Conservation (phyloP, 164 flowering plant species). For the Annona squamosa region DNA sequence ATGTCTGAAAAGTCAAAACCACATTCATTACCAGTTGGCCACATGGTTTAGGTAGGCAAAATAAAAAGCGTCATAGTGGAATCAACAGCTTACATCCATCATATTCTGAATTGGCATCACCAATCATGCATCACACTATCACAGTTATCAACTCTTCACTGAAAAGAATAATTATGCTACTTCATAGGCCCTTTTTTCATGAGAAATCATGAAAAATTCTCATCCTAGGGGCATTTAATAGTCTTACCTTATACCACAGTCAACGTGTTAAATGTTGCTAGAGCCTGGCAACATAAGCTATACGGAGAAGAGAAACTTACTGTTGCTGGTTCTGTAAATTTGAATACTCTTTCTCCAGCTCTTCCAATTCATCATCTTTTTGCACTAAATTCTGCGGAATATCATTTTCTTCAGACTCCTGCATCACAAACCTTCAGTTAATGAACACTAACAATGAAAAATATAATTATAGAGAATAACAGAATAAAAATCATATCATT, state of each 20-base stretch:
- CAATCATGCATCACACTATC: too few relatives aligned
- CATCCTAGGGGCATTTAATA: not conserved
- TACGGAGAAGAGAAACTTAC: slow-evolving; percentile 30
- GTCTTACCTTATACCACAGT: not conserved
- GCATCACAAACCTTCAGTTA: not conserved
- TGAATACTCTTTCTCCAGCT: slow-evolving; percentile 67
- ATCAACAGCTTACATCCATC: too few relatives aligned
- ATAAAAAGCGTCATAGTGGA: too few relatives aligned
- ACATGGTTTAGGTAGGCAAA: too few relatives aligned
- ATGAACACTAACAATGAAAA: not conserved
- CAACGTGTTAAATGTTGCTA: not conserved
- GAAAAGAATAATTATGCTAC: not conserved
- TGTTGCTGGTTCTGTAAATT: slow-evolving; percentile 50
- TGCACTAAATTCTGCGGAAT: slow-evolving; percentile 8
- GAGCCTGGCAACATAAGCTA: not conserved
- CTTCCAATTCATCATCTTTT: slow-evolving; percentile 60
- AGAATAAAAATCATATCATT: not conserved
- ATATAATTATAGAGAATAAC: not conserved
- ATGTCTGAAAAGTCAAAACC: too few relatives aligned
- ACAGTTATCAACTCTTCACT: not conserved
- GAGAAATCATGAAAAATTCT: not conserved
- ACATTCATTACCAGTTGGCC: too few relatives aligned
- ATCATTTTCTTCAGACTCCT: slow-evolving; percentile 18
- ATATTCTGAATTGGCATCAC: too few relatives aligned
- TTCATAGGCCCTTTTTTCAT: not conserved